Evolutionary conservation across 2,329 filamentous ascomycete genomes (phyloP).

Genomic region (Coleophoma eucalyptorum): DNA sequence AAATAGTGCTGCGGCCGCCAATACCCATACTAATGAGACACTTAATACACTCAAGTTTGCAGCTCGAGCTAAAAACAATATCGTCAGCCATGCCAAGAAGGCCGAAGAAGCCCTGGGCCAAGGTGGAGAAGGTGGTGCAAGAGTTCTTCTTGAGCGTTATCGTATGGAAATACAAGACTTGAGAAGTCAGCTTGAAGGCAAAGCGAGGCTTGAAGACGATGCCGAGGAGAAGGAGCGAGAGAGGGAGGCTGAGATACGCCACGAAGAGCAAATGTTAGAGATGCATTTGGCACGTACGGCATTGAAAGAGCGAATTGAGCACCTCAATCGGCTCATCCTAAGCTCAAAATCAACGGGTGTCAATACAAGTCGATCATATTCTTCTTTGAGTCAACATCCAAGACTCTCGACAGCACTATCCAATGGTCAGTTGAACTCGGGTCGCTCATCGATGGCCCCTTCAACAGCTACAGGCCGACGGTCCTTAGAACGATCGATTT

Average conservation of each 20-base stretch:
- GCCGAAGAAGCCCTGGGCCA: slow-evolving; percentile 83
- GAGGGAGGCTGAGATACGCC: slow-evolving; percentile 77
- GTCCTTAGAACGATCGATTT: slow-evolving; percentile 58
- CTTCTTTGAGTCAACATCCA: slow-evolving; percentile 60
- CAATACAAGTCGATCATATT: slow-evolving; percentile 72
- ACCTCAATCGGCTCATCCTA: slow-evolving; percentile 90
- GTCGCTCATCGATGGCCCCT: slow-evolving; percentile 67
- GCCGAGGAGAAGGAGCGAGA: slow-evolving; percentile 71
- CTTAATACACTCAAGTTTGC: slow-evolving; percentile 97
- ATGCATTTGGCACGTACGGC: slow-evolving; percentile 97
- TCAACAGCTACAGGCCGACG: slow-evolving; percentile 41
- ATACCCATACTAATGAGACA: slow-evolving; percentile 80
- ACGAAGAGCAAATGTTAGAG: slow-evolving; percentile 96
- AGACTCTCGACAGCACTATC: slow-evolving; percentile 46
- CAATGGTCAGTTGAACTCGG: slow-evolving; percentile 48
- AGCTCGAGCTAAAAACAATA: slow-evolving; percentile 94
- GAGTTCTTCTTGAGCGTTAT: slow-evolving; percentile 88
- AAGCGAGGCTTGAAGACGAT: slow-evolving; percentile 65
- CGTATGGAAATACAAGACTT: slow-evolving; percentile 88
- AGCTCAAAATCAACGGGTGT: slow-evolving; percentile 96
- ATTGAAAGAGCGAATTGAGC: slow-evolving; percentile 94
- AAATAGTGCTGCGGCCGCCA: slow-evolving; percentile 66
- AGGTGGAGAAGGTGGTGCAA: slow-evolving; percentile 79
- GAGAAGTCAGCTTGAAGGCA: slow-evolving; percentile 74
- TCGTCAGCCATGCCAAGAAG: slow-evolving; percentile 93